phyloP scores from a whole-genome alignment of 1,139 yeast genomes.

The Arxiozyma bovina region DNA sequence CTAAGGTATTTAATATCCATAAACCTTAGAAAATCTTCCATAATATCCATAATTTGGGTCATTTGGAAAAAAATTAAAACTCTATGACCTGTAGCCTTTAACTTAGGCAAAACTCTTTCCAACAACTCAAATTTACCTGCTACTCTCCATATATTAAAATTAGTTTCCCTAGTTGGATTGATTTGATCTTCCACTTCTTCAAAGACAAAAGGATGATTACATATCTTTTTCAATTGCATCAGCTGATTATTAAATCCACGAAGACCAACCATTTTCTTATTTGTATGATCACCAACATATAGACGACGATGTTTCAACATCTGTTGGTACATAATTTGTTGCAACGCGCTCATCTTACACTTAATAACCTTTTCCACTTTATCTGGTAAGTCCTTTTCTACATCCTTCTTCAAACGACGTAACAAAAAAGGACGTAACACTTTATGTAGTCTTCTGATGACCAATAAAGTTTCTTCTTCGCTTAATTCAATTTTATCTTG shows the following conservation, averaged over 20 bases:
- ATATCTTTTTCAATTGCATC: constrained; percentile 92
- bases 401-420: constrained; percentile 93
- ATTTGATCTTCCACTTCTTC: constrained; percentile 86
- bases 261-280: constrained; percentile 45
- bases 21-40: constrained; percentile 71
- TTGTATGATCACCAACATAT: constrained; percentile 46
- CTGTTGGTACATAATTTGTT: constrained; percentile 67
- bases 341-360: constrained; percentile 88
- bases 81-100: constrained; percentile 67
- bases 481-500: constrained; percentile 71
- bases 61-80: constrained; percentile 78
- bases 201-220: constrained; percentile 96
- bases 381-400: constrained; percentile 91
- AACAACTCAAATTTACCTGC: constrained; percentile 74
- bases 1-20: constrained; percentile 62
- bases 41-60: constrained; percentile 84
- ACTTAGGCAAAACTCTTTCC: constrained; percentile 66
- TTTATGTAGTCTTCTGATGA: constrained; percentile 90
- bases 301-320: constrained; percentile 65
- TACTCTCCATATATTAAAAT: constrained; percentile 59
- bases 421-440: constrained; percentile 89
- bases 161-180: constrained; percentile 64
- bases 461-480: constrained; percentile 90
- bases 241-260: constrained; percentile 86
- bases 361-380: constrained; percentile 91